Evolutionary conservation across 768 basidiomycete genomes (phyloP).

Genomic region (Calocybe cyanea): DNA sequence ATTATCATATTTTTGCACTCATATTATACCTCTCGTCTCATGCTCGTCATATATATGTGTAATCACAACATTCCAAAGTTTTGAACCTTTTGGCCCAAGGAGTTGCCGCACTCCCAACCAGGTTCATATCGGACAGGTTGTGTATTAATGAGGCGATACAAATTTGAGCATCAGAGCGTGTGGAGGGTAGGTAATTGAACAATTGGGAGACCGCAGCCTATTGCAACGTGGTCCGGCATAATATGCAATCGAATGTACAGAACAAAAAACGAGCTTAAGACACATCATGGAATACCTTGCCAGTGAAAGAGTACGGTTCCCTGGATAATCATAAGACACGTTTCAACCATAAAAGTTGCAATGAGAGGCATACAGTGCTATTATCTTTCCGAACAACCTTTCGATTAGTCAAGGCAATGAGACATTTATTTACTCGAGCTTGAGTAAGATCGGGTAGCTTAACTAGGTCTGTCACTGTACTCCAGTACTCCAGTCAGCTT

Average conservation of each 20-base stretch:
- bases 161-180: too few relatives aligned
- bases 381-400: conserved; percentile 81
- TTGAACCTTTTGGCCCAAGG: too few relatives aligned
- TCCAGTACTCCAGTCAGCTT: neutral
- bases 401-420: conserved; percentile 85
- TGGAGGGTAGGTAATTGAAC: too few relatives aligned
- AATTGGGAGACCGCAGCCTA: too few relatives aligned
- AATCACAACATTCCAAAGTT: too few relatives aligned
- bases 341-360: neutral
- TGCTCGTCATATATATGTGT: conserved; percentile 19
- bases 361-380: conserved; percentile 44
- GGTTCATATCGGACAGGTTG: too few relatives aligned
- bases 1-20: conserved; percentile 5
- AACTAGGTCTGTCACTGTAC: conserved; percentile 71
- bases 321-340: conserved; percentile 27
- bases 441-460: conserved; percentile 81
- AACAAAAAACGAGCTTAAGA: too few relatives aligned
- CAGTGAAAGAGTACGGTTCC: conserved; percentile 68
- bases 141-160: too few relatives aligned
- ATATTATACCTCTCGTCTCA: conserved; percentile 22
- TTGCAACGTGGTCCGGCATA: too few relatives aligned
- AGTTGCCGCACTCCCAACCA: too few relatives aligned
- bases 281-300: conserved; percentile 49
- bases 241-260: too few relatives aligned
- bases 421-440: conserved; percentile 88